Base-by-base conservation (phyloP, 768 basidiomycete genomes). In the Pilatotrama ljubarskyi region DNA sequence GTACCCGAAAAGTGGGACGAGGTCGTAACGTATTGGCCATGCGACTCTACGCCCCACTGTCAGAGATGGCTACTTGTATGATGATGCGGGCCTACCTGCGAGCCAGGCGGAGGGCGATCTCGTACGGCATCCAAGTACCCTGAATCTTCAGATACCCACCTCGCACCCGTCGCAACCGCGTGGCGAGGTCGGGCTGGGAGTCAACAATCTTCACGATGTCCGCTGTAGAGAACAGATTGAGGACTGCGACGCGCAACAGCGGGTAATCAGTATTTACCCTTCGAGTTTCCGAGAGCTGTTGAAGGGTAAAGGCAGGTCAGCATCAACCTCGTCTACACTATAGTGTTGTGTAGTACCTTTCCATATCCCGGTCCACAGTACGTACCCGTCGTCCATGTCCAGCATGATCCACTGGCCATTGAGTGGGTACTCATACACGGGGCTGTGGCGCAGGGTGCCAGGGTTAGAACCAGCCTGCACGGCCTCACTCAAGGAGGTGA, bases 351-450 rank as follows among this genome's bases (percentile, higher is more conserved):
- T 10, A 32, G 29, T 59, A 91, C 91, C 92, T 81, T 95, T 95
- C 93, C 93, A 95, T 53, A 95, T 95, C 10, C 91, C 90, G 1
- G 93, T 95, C 92, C 93, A 95, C 17, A 93, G 78, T 58, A 95
- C 87, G 71, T 92, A 94, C 3, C 93, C 93, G 70, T 93, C 92
- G 71, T 95, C 93, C 69, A 91, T 89, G 76, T 95, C 93, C 84
- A 94, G 92, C 93, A 95, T 94, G 68, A 95, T 91, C 90, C 91
- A 93, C 69, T 94, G 91, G 20, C 87, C 89, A 63, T 92, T 91
- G 56, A 95, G 78, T 1, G 90, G 91, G 67, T 93, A 95, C 71
- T 95, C 93, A 68, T 90, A 94, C 11, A 95, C 93, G 13, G 91
- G 91, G 55, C 92, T 80, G 66, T 42, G 49, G 29, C 24, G 40